A percentile compares a stretch with the other conserved stretches of the same genome.
phyloP scores from a whole-genome alignment of 208 protist genomes.

The Wallacemonas sp. region DNA sequence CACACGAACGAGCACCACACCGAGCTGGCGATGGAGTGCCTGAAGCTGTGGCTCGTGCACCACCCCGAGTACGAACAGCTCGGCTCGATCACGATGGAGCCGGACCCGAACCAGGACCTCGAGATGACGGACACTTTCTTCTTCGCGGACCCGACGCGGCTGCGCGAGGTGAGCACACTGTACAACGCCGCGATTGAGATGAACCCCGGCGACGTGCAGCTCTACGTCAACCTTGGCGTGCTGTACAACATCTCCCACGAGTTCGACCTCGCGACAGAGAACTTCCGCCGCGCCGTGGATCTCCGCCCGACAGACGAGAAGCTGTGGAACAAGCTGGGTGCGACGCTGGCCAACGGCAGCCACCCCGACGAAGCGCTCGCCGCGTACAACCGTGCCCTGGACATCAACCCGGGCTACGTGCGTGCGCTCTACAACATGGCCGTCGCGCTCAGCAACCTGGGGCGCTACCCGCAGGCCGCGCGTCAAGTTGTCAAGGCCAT shows the following conservation, averaged over 20 bases:
- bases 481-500: constrained; percentile 82
- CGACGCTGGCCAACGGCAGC: constrained; percentile 84
- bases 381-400: constrained; percentile 84
- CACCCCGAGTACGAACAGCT: constrained; percentile 85
- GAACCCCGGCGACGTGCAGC: constrained; percentile 69
- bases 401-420: constrained; percentile 90
- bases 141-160: constrained; percentile 60
- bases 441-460: constrained; percentile 83
- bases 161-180: constrained; percentile 65
- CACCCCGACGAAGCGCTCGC: constrained; percentile 72
- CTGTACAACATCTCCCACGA: constrained; percentile 82
- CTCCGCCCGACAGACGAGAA: constrained; percentile 64
- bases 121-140: constrained; percentile 71
- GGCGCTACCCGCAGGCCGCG: constrained; percentile 57
- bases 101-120: constrained; percentile 38
- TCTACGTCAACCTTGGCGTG: constrained; percentile 82
- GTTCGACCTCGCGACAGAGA: constrained; percentile 72
- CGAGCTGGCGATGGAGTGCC: constrained; percentile 62
- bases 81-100: constrained; percentile 51
- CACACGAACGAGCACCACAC: constrained; percentile 89
- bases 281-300: constrained; percentile 75
- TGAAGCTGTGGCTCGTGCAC: constrained; percentile 76
- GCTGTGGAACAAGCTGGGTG: constrained; percentile 93
- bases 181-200: constrained; percentile 77
- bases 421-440: constrained; percentile 91